A percentile compares a stretch with the other conserved stretches of the same genome.
Conservation (phyloP, 768 basidiomycete species). For the Lactifluus rugatus region DNA sequence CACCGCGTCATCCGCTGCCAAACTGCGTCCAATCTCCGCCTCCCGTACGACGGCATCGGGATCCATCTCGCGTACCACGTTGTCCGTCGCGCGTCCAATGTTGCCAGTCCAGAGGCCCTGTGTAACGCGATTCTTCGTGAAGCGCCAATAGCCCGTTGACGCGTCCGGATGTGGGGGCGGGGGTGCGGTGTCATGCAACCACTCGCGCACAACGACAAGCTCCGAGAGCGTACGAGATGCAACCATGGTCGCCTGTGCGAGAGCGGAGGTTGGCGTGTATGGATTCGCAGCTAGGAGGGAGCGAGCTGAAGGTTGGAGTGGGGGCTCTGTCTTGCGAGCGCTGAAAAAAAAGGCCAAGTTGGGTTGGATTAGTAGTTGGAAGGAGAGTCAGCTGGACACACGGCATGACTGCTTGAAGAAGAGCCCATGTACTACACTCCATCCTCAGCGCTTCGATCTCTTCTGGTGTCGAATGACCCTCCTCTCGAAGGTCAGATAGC, state of each 20-base stretch:
- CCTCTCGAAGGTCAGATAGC: constrained; percentile 44
- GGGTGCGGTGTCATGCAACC: constrained; percentile 70
- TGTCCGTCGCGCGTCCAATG: constrained; percentile 7
- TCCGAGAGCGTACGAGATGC: constrained; percentile 60
- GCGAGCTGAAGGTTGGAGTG: constrained; percentile 38
- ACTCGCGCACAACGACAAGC: constrained; percentile 76
- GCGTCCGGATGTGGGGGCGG: constrained; percentile 13
- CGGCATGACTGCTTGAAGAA: constrained; percentile 72
- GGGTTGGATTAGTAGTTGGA: neutral
- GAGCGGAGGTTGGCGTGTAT: constrained; percentile 67
- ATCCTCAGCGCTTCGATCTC: constrained; percentile 57
- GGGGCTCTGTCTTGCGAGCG: constrained; percentile 57
- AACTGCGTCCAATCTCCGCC: constrained; percentile 24
- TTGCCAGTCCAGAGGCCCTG: constrained; percentile 31
- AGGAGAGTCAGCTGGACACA: constrained; percentile 30
- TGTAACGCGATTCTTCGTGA: constrained; percentile 13
- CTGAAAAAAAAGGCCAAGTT: constrained; percentile 27
- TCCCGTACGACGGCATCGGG: constrained; percentile 52
- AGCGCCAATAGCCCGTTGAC: constrained; percentile 17
- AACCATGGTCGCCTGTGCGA: constrained; percentile 65
- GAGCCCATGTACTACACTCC: constrained; percentile 75
- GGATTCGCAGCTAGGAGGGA: constrained; percentile 60
- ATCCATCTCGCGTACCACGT: constrained; percentile 27
- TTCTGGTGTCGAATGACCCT: constrained; percentile 32
- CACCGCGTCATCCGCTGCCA: constrained; percentile 75